phyloP scores from a whole-genome alignment of 2,329 filamentous ascomycete genomes.

The Aureobasidium sp. region DNA sequence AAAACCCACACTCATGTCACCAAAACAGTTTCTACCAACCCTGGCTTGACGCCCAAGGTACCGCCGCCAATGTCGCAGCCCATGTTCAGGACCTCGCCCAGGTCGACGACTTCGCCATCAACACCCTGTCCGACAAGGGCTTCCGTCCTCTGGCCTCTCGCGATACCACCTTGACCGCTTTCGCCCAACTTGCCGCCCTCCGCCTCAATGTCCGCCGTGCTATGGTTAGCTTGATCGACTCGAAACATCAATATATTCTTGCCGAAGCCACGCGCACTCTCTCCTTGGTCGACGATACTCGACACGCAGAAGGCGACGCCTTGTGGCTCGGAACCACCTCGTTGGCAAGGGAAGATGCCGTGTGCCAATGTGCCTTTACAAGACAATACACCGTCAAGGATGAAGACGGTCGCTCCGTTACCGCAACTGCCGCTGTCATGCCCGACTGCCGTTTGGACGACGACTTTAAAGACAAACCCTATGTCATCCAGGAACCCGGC shows the following conservation, averaged over 20 bases:
- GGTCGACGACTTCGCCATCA: background rate
- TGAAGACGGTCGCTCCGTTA: background rate
- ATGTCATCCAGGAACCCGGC: slow-evolving; percentile 25
- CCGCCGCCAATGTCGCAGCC: slow-evolving; percentile 22
- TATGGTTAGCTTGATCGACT: slow-evolving; percentile 41
- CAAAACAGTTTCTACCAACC: slow-evolving; percentile 20
- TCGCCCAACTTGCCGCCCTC: slow-evolving; percentile 32
- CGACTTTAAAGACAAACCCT: slow-evolving; percentile 28
- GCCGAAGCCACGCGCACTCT: slow-evolving; percentile 42
- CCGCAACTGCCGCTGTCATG: slow-evolving; percentile 8
- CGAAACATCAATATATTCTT: slow-evolving; percentile 43
- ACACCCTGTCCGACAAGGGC: slow-evolving; percentile 22
- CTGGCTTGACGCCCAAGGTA: slow-evolving; percentile 24
- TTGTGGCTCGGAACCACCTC: slow-evolving; percentile 30
- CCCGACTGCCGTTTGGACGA: slow-evolving; percentile 28
- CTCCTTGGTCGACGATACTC: slow-evolving; percentile 32
- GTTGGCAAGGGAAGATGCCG: slow-evolving; percentile 27
- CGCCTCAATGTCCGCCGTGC: slow-evolving; percentile 30
- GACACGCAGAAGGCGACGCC: slow-evolving; percentile 29
- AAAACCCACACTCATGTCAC: background rate
- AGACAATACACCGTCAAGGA: slow-evolving; percentile 8
- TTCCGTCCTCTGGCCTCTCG: slow-evolving; percentile 23
- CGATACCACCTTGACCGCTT: slow-evolving; percentile 31
- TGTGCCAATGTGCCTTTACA: slow-evolving; percentile 23
- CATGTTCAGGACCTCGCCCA: slow-evolving; percentile 12